These are phyloP conservation scores for Schizochytrium sp. DNA, from an alignment of 108 stramenopile species.

Conservation along the genomic window DNA sequence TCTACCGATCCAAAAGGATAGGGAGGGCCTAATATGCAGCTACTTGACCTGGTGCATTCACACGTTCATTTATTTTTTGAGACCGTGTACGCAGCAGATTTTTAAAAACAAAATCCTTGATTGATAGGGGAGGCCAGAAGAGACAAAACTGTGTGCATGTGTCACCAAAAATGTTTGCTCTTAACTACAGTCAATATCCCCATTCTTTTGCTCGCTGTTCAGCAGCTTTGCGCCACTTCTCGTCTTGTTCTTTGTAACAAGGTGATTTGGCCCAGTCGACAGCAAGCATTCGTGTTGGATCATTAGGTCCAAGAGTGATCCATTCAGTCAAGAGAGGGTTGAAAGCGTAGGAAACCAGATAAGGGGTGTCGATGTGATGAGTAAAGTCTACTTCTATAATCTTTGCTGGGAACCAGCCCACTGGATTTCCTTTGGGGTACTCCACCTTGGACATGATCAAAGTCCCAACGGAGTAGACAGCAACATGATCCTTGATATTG, in stretches of 20 bases:
- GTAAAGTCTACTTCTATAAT: conserved; percentile 37
- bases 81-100: too few species aligned
- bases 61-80: too few species aligned
- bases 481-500: conserved; percentile 17
- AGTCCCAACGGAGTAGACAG: conserved; percentile 17
- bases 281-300: conserved; percentile 44
- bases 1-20: too few species aligned
- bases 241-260: conserved; percentile 16
- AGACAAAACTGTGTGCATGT: too few species aligned
- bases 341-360: conserved; percentile 30
- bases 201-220: too few species aligned
- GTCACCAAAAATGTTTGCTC: too few species aligned
- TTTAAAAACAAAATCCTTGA: too few species aligned
- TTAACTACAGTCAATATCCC: too few species aligned
- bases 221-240: conserved; percentile 16
- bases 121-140: too few species aligned
- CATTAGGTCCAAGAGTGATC: conserved; percentile 52
- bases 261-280: conserved; percentile 30
- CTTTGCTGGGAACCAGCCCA: conserved; percentile 61
- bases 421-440: background rate
- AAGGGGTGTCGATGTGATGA: conserved; percentile 17
- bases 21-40: too few species aligned
- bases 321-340: conserved; percentile 36
- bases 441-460: conserved; percentile 50
- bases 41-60: too few species aligned